Evolutionary conservation across 1,284 basidiomycete species (phyloP), one percentile per base, ranked within the genome.

Genomic region (Trichosporon asahii): DNA sequence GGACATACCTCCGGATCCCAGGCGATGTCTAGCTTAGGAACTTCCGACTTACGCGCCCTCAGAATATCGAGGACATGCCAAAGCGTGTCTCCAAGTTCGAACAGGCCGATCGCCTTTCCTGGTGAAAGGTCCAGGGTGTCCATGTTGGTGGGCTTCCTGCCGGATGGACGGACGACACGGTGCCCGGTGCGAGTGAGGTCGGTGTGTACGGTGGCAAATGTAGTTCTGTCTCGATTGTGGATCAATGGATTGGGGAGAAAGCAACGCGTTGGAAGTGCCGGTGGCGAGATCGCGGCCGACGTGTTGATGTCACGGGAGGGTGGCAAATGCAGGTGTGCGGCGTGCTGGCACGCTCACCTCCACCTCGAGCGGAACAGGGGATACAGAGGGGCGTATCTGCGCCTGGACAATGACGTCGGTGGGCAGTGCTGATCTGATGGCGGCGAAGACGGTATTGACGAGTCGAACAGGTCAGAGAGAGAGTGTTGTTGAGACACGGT

Each of bases 21-120:
- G 79, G 92, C 92, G 75, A 95, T 85, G 73, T 94, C 91, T 60
- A 94, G 88, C 76, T 91, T 90, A 49, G 92, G 92, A 73, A 91
- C 94, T 65, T 86, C 69, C 2, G 75, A 76, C 73, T 82, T 82
- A n/a, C 79, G 71, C 4, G 77, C 76, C n/a, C 84, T 77, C 6
- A 95, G 84, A 49, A 88, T 83, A 75, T 93, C 91, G 65, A 95
- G 85, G 14, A 93, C 85, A 33, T 88, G 88, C 92, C 93, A 95
- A 6, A 95, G 85, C 0, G 91, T 92, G 64, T 90, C 86, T 46
- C 93, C 93, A 64, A 94, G 85, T 76, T 90, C 88, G 80, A 94
- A 94, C 65, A 89, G 87, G 3, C 92, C 91, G 57, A 94, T 86
- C 12, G 90, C 90, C 23, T 84, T 84, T n/a, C 92, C 92, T 33